Evolutionary conservation across 345 rosid species (phyloP).

Genomic region (Viola odorata): DNA sequence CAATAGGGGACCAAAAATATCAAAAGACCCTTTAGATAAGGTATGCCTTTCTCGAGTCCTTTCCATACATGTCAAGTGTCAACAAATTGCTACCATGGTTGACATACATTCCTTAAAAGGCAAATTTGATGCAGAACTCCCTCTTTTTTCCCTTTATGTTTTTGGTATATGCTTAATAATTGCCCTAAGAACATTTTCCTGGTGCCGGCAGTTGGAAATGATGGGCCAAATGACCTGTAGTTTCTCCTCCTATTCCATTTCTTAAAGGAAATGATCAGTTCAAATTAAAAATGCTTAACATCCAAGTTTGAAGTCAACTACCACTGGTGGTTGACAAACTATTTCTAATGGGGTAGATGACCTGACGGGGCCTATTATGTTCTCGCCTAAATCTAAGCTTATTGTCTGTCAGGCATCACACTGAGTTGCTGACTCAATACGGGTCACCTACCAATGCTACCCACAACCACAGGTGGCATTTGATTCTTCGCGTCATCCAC

Average conservation of each 20-base stretch:
- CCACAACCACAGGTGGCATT: neutral
- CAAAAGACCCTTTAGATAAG: slow-evolving; percentile 32
- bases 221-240: neutral
- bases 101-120: too few species aligned
- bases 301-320: slow-evolving; percentile 5
- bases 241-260: neutral
- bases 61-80: neutral
- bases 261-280: neutral
- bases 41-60: slow-evolving; percentile 21
- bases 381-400: neutral
- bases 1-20: slow-evolving; percentile 27
- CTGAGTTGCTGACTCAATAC: neutral
- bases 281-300: neutral
- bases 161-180: neutral
- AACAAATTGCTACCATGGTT: neutral
- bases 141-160: neutral
- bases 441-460: neutral
- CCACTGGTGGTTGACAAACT: slow-evolving; percentile 1
- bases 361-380: slow-evolving; percentile 1
- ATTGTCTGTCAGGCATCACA: slow-evolving; percentile 3
- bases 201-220: slow-evolving; percentile 3
- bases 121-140: too few species aligned
- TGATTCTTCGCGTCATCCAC: neutral
- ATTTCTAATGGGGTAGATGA: slow-evolving; percentile 5
- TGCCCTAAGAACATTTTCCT: neutral